phyloP scores from a whole-genome alignment of 805 yeast genomes.

The Alloascoidea africana region DNA sequence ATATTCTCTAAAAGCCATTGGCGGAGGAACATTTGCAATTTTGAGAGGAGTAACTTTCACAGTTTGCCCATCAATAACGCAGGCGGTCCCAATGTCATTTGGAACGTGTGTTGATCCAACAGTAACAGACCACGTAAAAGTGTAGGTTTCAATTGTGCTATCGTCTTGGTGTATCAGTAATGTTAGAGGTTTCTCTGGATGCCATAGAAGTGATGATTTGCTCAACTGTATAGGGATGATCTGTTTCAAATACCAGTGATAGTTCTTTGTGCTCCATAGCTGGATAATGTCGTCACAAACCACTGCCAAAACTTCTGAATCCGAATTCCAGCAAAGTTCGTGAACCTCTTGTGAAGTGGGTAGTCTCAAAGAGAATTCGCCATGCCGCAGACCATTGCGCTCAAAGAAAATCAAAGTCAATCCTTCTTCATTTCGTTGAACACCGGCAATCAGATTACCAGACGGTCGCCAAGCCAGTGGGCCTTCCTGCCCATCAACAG shows the following conservation, averaged over 20 bases:
- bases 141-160: constrained; percentile 40
- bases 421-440: constrained; percentile 41
- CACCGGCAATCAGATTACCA: constrained; percentile 73
- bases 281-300: constrained; percentile 50
- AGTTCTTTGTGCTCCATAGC: constrained; percentile 83
- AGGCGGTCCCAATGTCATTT: constrained; percentile 58
- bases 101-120: constrained; percentile 61
- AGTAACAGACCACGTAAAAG: constrained; percentile 45
- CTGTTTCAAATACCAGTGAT: constrained; percentile 91
- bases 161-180: constrained; percentile 44
- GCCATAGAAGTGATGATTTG: constrained; percentile 39
- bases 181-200: constrained; percentile 76
- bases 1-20: constrained; percentile 61
- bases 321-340: constrained; percentile 63
- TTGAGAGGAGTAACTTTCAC: constrained; percentile 71
- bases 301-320: constrained; percentile 66
- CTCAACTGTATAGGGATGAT: constrained; percentile 30
- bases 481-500: constrained; percentile 70
- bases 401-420: constrained; percentile 65
- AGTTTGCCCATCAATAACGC: constrained; percentile 66
- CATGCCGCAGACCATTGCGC: constrained; percentile 84
- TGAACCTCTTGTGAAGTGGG: constrained; percentile 22
- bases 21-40: constrained; percentile 89
- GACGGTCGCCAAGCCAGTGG: constrained; percentile 79
- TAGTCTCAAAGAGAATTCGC: constrained; percentile 61